Evolutionary conservation across 192 early-diverging fungal species (phyloP), one percentile per base, ranked within the genome.

Genomic region (Umbelopsis sp.): DNA sequence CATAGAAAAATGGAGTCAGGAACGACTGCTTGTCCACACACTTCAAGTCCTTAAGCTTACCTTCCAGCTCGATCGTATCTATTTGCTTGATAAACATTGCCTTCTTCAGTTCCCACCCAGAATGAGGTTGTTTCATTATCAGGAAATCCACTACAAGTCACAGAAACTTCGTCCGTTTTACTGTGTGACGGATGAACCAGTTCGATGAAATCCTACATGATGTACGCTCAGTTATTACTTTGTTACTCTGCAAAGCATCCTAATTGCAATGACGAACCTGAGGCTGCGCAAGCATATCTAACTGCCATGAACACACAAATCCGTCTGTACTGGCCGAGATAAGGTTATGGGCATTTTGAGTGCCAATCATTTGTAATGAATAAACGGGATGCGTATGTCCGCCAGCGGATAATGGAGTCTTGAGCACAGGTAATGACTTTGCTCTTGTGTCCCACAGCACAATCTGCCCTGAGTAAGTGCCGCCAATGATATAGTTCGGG

Each of bases 351-450:
- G 96, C 96, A 74, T 98, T 97, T 50, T 95, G 92, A 12, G 95
- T 96, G 27, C 97, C 98, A 15, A 97, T 92, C 71, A 98, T 89
- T 45, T 85, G 83, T 70, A 98, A 83, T 2, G 92, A 88, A 69
- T 95, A 96, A 16, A 99, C 92, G 0, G 98, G 98, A 77, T 99
- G 96, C 6, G 98, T 97, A 76, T 99, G 98, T 7, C 97, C 97
- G 46, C 85, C 89, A 23, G 90, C 91, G 2, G 96, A 93, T 46
- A 98, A 87, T 50, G 97, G 94, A 5, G 98, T 95, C 79, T 96
- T 95, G 35, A 96, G 87, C 30, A 97, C 93, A 6, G 98, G 96
- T 25, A 87, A 76, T 16, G 92, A 84, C 75, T 97, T 97, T 18
- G 94, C 86, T 25, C 98, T 88, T 49, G 87, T 98, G 80, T 99